phyloP scores from a whole-genome alignment of 2,329 filamentous ascomycete species.

The Colletotrichum chlorophyti region DNA sequence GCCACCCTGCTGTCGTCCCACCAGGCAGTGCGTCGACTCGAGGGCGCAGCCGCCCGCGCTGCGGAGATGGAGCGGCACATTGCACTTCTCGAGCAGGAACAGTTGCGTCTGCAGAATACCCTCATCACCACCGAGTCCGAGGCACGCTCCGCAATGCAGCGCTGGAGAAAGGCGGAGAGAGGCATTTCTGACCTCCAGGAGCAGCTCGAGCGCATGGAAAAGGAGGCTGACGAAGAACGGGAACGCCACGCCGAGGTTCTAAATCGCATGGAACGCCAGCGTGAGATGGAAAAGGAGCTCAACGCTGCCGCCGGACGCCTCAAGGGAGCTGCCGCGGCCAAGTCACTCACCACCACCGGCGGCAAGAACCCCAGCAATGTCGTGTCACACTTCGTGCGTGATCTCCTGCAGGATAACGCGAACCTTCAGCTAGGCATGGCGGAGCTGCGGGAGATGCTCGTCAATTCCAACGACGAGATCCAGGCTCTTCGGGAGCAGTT shows the following conservation, averaged over 20 bases:
- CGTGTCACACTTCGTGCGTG: conserved; percentile 95
- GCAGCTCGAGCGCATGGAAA: conserved; percentile 88
- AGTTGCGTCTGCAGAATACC: conserved; percentile 73
- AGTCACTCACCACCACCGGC: conserved; percentile 65
- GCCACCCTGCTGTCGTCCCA: conserved; percentile 79
- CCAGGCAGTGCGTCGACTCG: conserved; percentile 76
- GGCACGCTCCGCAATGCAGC: conserved; percentile 77
- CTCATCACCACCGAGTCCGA: conserved; percentile 75
- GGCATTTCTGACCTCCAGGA: conserved; percentile 81
- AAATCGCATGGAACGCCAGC: conserved; percentile 81
- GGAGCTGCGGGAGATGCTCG: conserved; percentile 88
- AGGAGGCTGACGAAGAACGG: conserved; percentile 79
- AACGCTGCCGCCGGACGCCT: conserved; percentile 80
- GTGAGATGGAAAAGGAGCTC: conserved; percentile 82
- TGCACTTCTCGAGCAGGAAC: conserved; percentile 79
- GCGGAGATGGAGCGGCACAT: conserved; percentile 83
- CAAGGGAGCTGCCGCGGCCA: conserved; percentile 79
- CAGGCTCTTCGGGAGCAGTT: conserved; percentile 85
- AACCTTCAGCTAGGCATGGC: conserved; percentile 91
- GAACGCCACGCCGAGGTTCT: conserved; percentile 84
- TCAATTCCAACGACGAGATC: conserved; percentile 93
- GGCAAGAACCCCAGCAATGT: conserved; percentile 69
- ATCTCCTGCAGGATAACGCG: conserved; percentile 93
- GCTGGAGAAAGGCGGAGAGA: conserved; percentile 86
- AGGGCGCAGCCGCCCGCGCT: conserved; percentile 76